Conservation (phyloP, 331 rosid genomes). For the Phaseolus coccineus region DNA sequence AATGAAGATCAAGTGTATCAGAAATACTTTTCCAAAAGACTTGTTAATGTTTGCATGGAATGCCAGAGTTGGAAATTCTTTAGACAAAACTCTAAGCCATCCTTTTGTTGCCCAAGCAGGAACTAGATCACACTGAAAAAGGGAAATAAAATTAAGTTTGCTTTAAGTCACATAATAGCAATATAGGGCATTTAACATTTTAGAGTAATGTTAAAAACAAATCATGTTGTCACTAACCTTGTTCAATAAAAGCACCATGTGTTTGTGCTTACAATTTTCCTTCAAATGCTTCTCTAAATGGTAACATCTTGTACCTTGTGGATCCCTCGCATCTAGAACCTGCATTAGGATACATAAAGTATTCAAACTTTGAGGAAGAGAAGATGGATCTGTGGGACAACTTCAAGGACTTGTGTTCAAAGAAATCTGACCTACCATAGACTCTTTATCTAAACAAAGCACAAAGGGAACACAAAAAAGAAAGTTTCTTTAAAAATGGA, state of each 20-base stretch:
- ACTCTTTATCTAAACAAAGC: slow-evolving; percentile 18
- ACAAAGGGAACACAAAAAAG: neutral
- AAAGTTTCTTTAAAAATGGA: neutral
- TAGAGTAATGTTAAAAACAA: slow-evolving; percentile 10
- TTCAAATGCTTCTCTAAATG: slow-evolving; percentile 96
- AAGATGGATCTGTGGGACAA: neutral
- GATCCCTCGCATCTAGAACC: slow-evolving; percentile 98
- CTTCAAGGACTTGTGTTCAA: slow-evolving; percentile 14
- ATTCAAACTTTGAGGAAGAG: slow-evolving; percentile 34
- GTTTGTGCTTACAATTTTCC: slow-evolving; percentile 90
- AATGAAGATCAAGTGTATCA: slow-evolving; percentile 20
- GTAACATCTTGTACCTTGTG: slow-evolving; percentile 91
- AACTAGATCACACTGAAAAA: slow-evolving; percentile 75
- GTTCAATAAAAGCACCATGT: slow-evolving; percentile 86
- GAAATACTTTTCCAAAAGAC: slow-evolving; percentile 90
- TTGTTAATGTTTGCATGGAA: slow-evolving; percentile 96
- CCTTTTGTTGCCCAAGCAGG: slow-evolving; percentile 98
- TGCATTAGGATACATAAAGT: slow-evolving; percentile 47
- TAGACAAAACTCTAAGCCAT: slow-evolving; percentile 89
- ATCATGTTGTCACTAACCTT: slow-evolving; percentile 59
- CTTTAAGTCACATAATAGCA: neutral
- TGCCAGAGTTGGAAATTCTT: slow-evolving; percentile 90
- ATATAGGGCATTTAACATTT: neutral
- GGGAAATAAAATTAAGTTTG: slow-evolving; percentile 29
- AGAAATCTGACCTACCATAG: slow-evolving; percentile 17